Evolutionary conservation across 225 moss, liverwort and hornwort species (phyloP).

Genomic region (Thuidium tamariscinum): DNA sequence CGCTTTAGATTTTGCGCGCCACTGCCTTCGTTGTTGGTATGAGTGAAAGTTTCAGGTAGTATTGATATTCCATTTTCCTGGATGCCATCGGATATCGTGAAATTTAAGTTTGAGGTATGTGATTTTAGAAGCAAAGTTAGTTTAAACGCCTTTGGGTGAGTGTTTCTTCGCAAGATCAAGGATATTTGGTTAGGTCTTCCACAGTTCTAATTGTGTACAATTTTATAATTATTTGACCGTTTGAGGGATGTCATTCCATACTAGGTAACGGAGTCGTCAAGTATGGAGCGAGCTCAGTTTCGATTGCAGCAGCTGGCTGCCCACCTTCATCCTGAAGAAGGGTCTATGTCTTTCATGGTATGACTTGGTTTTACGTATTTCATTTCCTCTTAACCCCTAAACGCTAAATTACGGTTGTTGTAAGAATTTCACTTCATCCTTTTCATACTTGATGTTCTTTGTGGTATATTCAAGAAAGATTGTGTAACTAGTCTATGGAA

Average conservation of each 20-base stretch:
- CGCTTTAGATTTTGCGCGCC: neutral
- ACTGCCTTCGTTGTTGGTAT: neutral
- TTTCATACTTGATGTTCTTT: neutral
- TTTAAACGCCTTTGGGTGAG: neutral
- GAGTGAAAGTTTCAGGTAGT: neutral
- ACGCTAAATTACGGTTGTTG: neutral
- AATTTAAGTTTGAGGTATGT: neutral
- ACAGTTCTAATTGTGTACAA: neutral
- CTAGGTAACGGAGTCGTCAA: neutral
- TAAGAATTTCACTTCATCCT: neutral
- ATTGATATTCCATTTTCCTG: neutral
- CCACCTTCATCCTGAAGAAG: conserved; percentile 26
- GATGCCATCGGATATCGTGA: neutral
- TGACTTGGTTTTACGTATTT: neutral
- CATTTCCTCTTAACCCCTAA: neutral
- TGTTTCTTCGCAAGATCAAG: neutral
- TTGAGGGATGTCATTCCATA: neutral
- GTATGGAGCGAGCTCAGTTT: conserved; percentile 37
- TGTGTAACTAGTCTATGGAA: neutral
- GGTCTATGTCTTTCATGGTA: conserved; percentile 32
- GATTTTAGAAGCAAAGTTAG: neutral
- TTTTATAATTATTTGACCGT: neutral
- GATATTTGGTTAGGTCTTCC: neutral
- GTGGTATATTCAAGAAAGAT: neutral
- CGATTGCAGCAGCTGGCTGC: conserved; percentile 45